Conservation (phyloP, 1,284 basidiomycete species). For the Sparassis latifolia region DNA sequence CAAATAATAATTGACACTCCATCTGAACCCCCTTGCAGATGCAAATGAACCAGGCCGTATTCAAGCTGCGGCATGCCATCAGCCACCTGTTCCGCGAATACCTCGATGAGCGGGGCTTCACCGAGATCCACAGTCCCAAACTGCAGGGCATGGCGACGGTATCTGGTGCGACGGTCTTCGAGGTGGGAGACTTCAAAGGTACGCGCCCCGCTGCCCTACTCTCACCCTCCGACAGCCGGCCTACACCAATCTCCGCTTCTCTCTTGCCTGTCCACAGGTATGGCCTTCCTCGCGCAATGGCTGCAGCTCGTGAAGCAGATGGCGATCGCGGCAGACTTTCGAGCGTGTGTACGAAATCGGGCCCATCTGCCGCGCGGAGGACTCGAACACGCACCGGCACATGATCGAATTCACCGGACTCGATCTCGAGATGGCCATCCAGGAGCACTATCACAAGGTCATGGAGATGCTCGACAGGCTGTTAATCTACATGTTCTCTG, state of each 20-base stretch:
- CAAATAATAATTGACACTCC: neutral
- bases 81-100: constrained; percentile 87
- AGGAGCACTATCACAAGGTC: constrained; percentile 97
- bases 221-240: neutral
- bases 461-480: constrained; percentile 83
- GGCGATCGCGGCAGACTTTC: constrained; percentile 98
- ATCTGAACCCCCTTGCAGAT: constrained; percentile 45
- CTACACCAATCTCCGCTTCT: constrained; percentile 85
- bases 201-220: neutral
- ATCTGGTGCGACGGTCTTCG: constrained; percentile 95
- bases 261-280: constrained; percentile 54
- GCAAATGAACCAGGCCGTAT: constrained; percentile 94
- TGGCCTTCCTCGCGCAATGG: constrained; percentile 92
- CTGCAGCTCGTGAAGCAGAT: constrained; percentile 99
- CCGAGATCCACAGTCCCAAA: constrained; percentile 97
- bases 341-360: constrained; percentile 98
- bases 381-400: constrained; percentile 96
- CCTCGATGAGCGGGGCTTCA: constrained; percentile 73
- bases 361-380: constrained; percentile 95
- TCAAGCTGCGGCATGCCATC: constrained; percentile 87
- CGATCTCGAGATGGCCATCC: constrained; percentile 98
- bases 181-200: constrained; percentile 98
- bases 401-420: constrained; percentile 98
- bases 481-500: constrained; percentile 80
- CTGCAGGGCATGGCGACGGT: constrained; percentile 97